Base-by-base conservation (phyloP, 2,329 filamentous ascomycete genomes). In the Aspergillus eucalypticola region DNA sequence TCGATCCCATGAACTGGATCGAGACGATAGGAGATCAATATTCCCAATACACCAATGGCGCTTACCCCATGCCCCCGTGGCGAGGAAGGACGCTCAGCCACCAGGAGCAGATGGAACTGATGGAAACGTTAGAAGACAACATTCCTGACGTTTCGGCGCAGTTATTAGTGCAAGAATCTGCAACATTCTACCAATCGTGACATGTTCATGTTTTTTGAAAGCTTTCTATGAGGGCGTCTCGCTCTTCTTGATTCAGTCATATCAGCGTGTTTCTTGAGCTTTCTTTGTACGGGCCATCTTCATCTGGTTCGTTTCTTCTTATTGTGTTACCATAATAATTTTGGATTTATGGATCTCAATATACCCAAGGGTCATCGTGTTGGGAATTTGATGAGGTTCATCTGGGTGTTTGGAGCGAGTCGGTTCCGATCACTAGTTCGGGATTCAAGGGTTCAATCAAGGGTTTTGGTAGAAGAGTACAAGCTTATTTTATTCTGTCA, bases 31-130 rank as follows among this genome's bases (percentile, higher is more conserved):
- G 76, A 8, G 78, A 79, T 50, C 79, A 81, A 56, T 81, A 81
- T 60, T 80, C 78, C 17, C 78, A 79, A 48, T 81, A 81, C 62
- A 77, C 79, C 64, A 76, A 79, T 46, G 78, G 81, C 49, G 75
- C 78, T 10, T 79, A 78, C 59, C 78, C 77, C 29, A 71, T 78
- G 61, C 74, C 81, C 70, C 69, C 78, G 64, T 73, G 84, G 84
- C 71, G 84, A 82, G 60, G 86, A 86, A 68, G 91, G 83, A 82
- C 82, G 60, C 79, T 96, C 32, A 93, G 88, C 60, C 89, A 92
- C 64, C 86, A 91, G 69, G 91, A 96, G 75, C 91, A 95, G 75
- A 78, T 88, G 64, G 90, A 96, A 78, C 80, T 96, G 39, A 92
- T 96, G 89, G 86, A 88, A 58, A 87, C 88, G 52, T 82, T 96